Percentiles rank a stretch among this genome's conserved stretches.
phyloP scores from a whole-genome alignment of 441 rosid genomes.

The Kokia cookei region DNA sequence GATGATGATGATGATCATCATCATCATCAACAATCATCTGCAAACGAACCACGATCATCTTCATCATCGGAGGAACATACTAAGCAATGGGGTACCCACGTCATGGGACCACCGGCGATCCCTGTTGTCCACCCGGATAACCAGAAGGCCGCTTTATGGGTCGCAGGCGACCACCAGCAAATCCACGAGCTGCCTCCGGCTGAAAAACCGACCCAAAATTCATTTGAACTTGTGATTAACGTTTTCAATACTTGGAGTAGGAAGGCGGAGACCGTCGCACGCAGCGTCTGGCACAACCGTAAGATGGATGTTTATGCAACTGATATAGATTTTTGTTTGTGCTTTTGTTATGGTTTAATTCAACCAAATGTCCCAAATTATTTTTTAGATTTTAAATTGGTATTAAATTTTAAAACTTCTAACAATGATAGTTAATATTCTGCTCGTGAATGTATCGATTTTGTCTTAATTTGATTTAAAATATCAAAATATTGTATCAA shows the following conservation, averaged over 20 bases:
- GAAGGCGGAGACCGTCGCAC: slow-evolving; percentile 71
- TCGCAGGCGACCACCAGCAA: slow-evolving; percentile 44
- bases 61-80: slow-evolving; percentile 32
- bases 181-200: slow-evolving; percentile 51
- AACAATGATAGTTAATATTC: no score
- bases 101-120: slow-evolving; percentile 75
- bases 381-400: background rate
- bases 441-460: no score
- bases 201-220: slow-evolving; percentile 44
- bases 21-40: background rate
- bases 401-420: background rate
- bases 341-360: background rate
- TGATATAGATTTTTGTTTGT: background rate
- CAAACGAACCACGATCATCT: background rate
- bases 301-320: slow-evolving; percentile 13
- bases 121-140: slow-evolving; percentile 79
- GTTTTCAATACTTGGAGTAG: slow-evolving; percentile 71
- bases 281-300: slow-evolving; percentile 81
- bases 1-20: background rate
- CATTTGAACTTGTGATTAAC: slow-evolving; percentile 59
- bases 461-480: no score
- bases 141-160: slow-evolving; percentile 70
- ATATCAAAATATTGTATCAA: no score
- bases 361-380: background rate
- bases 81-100: slow-evolving; percentile 73